These are phyloP conservation scores for Capsicum pubescens DNA, from an alignment of 257 asterid genomes.

Conservation along the genomic window DNA sequence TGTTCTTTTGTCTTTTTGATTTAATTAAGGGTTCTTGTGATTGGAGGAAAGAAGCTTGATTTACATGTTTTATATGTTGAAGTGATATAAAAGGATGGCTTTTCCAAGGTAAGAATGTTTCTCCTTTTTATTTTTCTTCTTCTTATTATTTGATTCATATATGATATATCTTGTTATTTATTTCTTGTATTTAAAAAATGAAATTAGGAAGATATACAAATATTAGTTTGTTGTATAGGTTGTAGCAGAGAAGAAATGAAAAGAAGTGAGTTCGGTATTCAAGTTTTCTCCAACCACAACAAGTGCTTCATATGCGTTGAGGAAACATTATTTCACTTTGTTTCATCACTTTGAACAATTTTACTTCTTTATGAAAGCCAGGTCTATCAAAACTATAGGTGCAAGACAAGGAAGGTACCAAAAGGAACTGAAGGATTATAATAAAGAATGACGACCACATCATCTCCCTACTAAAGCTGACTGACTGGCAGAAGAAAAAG, in stretches of 20 bases:
- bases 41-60: slow-evolving; percentile 73
- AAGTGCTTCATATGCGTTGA: slow-evolving; percentile 78
- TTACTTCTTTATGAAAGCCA: slow-evolving; percentile 56
- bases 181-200: neutral
- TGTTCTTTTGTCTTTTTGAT: neutral
- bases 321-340: slow-evolving; percentile 68
- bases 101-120: slow-evolving; percentile 54
- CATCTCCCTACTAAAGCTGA: neutral
- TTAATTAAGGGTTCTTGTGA: slow-evolving; percentile 63
- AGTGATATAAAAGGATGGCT: slow-evolving; percentile 81
- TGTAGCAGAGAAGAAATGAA: slow-evolving; percentile 70
- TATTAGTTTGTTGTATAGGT: slow-evolving; percentile 45
- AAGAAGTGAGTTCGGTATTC: slow-evolving; percentile 64
- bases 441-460: slow-evolving; percentile 42
- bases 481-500: neutral
- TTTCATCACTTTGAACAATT: slow-evolving; percentile 62
- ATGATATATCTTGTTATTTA: neutral
- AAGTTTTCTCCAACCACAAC: slow-evolving; percentile 73
- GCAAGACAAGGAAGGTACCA: slow-evolving; percentile 78
- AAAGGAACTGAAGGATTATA: slow-evolving; percentile 66
- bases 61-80: slow-evolving; percentile 69
- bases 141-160: neutral
- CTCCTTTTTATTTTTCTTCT: neutral
- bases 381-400: slow-evolving; percentile 61
- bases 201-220: neutral